Evolutionary conservation across 441 rosid genomes (phyloP), one percentile per base, ranked within the genome.

Genomic region (Gossypium aridum): DNA sequence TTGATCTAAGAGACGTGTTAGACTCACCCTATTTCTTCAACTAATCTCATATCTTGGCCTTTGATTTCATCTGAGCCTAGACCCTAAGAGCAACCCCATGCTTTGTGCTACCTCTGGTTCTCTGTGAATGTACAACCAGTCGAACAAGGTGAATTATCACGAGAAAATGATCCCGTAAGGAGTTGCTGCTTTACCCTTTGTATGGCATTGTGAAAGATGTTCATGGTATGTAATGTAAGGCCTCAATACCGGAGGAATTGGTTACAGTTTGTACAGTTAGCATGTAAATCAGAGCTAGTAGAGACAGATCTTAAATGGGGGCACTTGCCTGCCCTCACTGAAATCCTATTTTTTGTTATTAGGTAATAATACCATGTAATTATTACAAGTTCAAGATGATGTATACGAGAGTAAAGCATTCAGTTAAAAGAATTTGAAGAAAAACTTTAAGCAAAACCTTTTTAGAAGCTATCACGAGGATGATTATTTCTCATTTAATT

Each of bases 11-110:
- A 57, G 91, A 92, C 2, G 99, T 96, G 72, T 76, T 96, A 74
- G 82, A 83, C 55, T 96, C 98, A 17, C 87, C 97, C 8, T 96
- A 94, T 80, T 96, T 96, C 86, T 96, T 96, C 92, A 96, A 92
- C 88, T 96, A 83, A 88, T 75, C 22, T 10, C 37, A 25, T 57
- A 14, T 26, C 63, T 4, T 34, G 31, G 45, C 62, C 57, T 56
- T 64, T 68, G 60, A 56, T 16, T 39, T 63, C 23, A n/a, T 7
- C 60, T 23, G 49, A 34, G 10, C 22, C 37, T 22, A 5, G 13
- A 2, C 0, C 54, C 20, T 16, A 4, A 34, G 23, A 3, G 0
- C 61, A 71, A 25, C 49, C 7, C 49, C 14, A 56, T 61, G 53
- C 55, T 19, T 54, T 12, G 67, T 45, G 45, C 60, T 7, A 63